Conservation (phyloP, 1,284 basidiomycete genomes). For the Peniophora sp. region DNA sequence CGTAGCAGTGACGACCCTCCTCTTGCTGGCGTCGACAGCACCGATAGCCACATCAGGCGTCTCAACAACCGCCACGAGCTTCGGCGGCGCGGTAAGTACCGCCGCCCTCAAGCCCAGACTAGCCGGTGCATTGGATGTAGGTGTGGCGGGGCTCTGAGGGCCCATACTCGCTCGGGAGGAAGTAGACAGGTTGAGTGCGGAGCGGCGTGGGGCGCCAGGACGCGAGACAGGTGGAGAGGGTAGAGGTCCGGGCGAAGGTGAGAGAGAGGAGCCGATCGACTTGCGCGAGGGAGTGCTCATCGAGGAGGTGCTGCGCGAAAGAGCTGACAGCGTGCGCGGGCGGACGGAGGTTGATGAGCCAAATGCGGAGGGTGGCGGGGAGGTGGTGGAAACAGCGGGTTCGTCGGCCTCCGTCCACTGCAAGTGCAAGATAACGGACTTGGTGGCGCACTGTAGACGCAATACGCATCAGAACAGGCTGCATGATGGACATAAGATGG, state of each 20-base stretch:
- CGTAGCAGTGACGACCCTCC: conserved; percentile 78
- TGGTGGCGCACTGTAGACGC: conserved; percentile 71
- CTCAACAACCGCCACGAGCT: conserved; percentile 71
- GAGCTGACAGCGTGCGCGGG: conserved; percentile 27
- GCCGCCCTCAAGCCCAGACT: conserved; percentile 50
- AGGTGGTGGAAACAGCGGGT: conserved; percentile 15
- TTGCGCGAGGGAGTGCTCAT: conserved; percentile 34
- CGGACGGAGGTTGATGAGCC: conserved; percentile 26
- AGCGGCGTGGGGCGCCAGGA: conserved; percentile 15
- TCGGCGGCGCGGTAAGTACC: conserved; percentile 71
- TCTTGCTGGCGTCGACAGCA: conserved; percentile 73
- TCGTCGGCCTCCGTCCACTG: conserved; percentile 76
- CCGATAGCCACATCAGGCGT: conserved; percentile 79
- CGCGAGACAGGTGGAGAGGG: too few species aligned
- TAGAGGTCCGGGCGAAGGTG: too few species aligned
- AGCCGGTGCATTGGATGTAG: conserved; percentile 34
- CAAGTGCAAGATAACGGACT: conserved; percentile 79
- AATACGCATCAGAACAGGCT: not conserved
- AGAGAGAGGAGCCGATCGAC: too few species aligned
- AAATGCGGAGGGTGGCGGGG: conserved; percentile 14
- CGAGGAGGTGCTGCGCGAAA: conserved; percentile 42
- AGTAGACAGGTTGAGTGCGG: conserved; percentile 29
- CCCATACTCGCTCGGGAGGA: conserved; percentile 6
- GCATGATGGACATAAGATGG: not conserved
- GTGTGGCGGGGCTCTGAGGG: conserved; percentile 34